Base-by-base conservation (phyloP, 169 alveolate genomes). In the Plasmodium coatneyi region DNA sequence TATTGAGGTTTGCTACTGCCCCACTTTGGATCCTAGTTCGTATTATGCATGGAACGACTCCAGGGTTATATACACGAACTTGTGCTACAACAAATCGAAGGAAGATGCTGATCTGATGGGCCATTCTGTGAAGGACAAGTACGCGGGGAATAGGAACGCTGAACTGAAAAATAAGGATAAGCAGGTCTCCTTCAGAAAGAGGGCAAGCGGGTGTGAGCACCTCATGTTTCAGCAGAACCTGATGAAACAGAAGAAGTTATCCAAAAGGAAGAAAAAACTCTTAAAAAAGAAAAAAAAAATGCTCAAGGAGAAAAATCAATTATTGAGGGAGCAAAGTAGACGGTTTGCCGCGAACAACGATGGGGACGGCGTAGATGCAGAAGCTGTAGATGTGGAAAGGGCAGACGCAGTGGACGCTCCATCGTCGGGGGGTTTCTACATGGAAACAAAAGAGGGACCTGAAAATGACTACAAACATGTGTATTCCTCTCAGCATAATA, bases 41-140 rank as follows among this genome's bases (percentile, higher is more conserved):
- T 84, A 90, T 71, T 95, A 92, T 83, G 96, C 95, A 2, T 95
- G 96, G 96, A 95, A 92, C 80, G 96, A 95, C 39, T 95, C 96
- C 41, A 92, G 96, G 83, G 95, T 91, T 91, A 91, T 91, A 43
- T 91, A 91, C 41, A 91, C 95, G 3, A 91, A 91, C 60, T 71
- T 91, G 22, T 91, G 95, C 76, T 91, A 91, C 60, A 89, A 89
- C 39, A 89, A 89, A 25, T 76, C 89, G 5, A 78, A 89, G 36
- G 90, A 87, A 19, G 93, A 89, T 25, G 56, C 30, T 5, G 94
- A 86, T n/a, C 32, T 66, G n/a, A 52, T 19, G 3, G 49, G 80
- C 80, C 36, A 41, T 36, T 30, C 71, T 25, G 28, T 19, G 5
- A 86, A 52, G 80, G 84, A 49, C 25, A 84, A 9, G 12, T 86